A percentile compares a stretch with the other conserved stretches of the same genome.
Evolutionary conservation across 1,139 yeast genomes (phyloP).

Genomic region (Meyerozyma sp.): DNA sequence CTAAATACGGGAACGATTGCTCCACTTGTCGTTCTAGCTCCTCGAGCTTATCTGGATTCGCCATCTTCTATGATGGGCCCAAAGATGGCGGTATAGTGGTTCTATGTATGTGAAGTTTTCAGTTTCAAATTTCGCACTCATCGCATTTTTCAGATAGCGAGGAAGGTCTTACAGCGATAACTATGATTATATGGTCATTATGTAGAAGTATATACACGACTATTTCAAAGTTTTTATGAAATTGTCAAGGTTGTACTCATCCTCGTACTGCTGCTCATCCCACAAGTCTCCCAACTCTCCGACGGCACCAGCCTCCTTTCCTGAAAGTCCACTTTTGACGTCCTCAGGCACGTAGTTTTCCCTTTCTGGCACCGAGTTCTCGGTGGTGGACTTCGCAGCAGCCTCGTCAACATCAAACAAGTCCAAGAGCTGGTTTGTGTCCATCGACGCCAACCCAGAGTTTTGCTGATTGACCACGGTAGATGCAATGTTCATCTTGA

Average conservation of each 20-base stretch:
- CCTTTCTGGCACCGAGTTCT: slow-evolving; percentile 24
- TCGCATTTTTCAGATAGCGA: not conserved
- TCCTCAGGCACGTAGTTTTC: slow-evolving; percentile 42
- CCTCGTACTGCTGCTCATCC: slow-evolving; percentile 96
- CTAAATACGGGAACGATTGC: slow-evolving; percentile 57
- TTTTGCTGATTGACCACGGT: slow-evolving; percentile 96
- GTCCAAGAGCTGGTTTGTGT: slow-evolving; percentile 88
- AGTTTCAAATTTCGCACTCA: slow-evolving; percentile 1
- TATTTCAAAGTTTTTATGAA: slow-evolving; percentile 73
- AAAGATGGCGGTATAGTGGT: not conserved
- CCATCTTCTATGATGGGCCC: not conserved
- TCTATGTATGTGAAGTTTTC: not conserved
- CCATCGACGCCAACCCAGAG: slow-evolving; percentile 93
- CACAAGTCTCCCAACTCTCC: slow-evolving; percentile 92
- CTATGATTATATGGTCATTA: too few relatives aligned
- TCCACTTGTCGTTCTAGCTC: slow-evolving; percentile 48
- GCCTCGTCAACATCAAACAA: slow-evolving; percentile 73
- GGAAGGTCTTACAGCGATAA: too few relatives aligned
- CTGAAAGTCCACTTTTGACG: slow-evolving; percentile 56
- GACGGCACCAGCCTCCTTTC: slow-evolving; percentile 65
- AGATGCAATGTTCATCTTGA: slow-evolving; percentile 95
- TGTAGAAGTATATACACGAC: not conserved
- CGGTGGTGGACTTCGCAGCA: slow-evolving; percentile 30
- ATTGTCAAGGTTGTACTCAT: slow-evolving; percentile 89
- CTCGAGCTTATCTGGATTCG: slow-evolving; percentile 9